Percentiles rank a stretch among this genome's conserved stretches.
These are phyloP conservation scores for Peronospora tabacina DNA, from an alignment of 352 stramenopile species.

Conservation along the genomic window DNA sequence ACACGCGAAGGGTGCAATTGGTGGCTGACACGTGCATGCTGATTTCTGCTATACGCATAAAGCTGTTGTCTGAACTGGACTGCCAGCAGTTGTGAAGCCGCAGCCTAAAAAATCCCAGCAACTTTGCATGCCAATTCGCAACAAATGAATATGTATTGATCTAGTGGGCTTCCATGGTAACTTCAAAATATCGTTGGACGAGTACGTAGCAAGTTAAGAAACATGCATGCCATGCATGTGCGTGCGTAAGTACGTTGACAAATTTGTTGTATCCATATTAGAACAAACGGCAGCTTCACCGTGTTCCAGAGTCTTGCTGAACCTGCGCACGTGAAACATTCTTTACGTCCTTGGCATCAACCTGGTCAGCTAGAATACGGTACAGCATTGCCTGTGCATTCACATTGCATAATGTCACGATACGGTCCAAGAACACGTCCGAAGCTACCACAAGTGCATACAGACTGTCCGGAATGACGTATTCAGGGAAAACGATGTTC, in stretches of 20 bases:
- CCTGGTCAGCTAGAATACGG: conserved; percentile 62
- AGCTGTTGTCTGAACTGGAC: background rate
- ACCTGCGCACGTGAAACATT: conserved; percentile 11
- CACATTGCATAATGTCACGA: conserved; percentile 71
- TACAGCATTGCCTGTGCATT: conserved; percentile 66
- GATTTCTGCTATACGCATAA: background rate
- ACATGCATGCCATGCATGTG: background rate
- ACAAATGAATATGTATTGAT: conserved; percentile 22
- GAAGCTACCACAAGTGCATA: conserved; percentile 58
- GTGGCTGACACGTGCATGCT: background rate
- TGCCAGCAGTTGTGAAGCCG: too few species aligned
- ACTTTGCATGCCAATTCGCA: background rate
- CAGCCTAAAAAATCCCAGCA: too few species aligned
- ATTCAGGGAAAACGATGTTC: conserved; percentile 52
- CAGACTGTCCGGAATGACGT: conserved; percentile 42
- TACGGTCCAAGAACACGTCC: conserved; percentile 65
- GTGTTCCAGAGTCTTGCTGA: conserved; percentile 12
- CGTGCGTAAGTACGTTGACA: background rate
- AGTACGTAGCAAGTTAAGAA: background rate
- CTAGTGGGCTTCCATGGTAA: background rate
- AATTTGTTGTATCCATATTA: too few species aligned
- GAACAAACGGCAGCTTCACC: too few species aligned
- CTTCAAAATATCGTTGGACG: background rate
- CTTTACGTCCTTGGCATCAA: conserved; percentile 25
- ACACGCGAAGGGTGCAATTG: background rate